Evolutionary conservation across 192 early-diverging fungal genomes (phyloP), one percentile per base, ranked within the genome.

Genomic region (Glomus cerebriforme): DNA sequence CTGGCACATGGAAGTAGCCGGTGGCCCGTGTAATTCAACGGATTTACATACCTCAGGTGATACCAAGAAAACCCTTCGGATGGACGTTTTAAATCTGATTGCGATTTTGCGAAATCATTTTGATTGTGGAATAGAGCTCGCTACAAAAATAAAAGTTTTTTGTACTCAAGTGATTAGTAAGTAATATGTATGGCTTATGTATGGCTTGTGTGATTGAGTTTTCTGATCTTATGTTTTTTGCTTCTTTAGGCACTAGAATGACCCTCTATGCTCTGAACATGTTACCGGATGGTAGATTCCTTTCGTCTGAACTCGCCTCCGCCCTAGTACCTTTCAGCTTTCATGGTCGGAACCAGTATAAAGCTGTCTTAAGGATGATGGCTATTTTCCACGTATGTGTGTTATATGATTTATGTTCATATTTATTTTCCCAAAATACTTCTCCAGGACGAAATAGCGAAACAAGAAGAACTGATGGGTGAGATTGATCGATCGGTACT

Each of bases 401-500:
- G 27, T 45, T 65, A 7, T 2, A 0, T 62, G 5, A 13, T 34
- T n/a, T n/a, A n/a, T n/a, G 2, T 15, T 49, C 47, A 49, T 49
- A 13, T 13, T 24, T 77, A 13, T 77, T 12, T 59, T 63, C 37
- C 66, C 75, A n/a, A 26, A 15, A 77, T 59, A 62, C n/a, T 49
- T 65, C 27, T 69, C 66, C 62, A 80, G 79, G 58, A 74, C 31
- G 35, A 73, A 32, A 45, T 80, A 0, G 64, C 59, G 35, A 80
- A 65, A 54, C 79, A 80, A 22, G 70, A 75, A 34, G 29, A 62
- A 15, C 10, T 80, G 35, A 37, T 79, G 35, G 27, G 64, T 8
- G 37, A 79, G 24, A 79, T 79, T 74, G 64, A 80, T 64, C 5
- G 19, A 39, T 62, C 3, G 58, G 59, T 80, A 80, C 79, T 80